phyloP scores from a whole-genome alignment of 768 basidiomycete species.

The Exsudoporus frostii region DNA sequence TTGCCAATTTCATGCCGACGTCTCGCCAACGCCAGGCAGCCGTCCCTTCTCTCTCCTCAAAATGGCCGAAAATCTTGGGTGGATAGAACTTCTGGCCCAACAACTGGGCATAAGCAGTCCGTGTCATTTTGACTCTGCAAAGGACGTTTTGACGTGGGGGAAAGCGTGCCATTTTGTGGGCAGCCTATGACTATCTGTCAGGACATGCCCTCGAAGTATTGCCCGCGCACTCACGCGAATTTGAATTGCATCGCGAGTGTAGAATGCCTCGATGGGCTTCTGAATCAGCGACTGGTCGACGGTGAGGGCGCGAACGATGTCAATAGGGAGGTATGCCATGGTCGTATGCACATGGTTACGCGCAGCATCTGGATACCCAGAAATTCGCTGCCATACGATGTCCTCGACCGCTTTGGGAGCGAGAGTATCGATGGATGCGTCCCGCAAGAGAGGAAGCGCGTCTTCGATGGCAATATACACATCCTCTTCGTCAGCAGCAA shows the following conservation, averaged over 20 bases:
- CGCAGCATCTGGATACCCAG: conserved; percentile 70
- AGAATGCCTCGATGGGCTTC: conserved; percentile 88
- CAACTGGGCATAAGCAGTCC: conserved; percentile 92
- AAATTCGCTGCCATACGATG: conserved; percentile 67
- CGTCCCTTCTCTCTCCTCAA: conserved; percentile 59
- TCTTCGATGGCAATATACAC: conserved; percentile 57
- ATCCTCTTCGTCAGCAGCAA: conserved; percentile 39
- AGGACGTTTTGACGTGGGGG: conserved; percentile 66
- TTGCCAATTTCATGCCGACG: conserved; percentile 89
- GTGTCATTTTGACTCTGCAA: conserved; percentile 70
- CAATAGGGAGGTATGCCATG: conserved; percentile 74
- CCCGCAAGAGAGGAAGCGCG: conserved; percentile 61
- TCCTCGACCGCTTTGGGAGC: conserved; percentile 62
- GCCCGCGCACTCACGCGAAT: conserved; percentile 61
- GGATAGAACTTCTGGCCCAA: conserved; percentile 89
- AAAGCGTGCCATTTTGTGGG: conserved; percentile 88
- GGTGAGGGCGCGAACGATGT: conserved; percentile 72
- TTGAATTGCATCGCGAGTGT: conserved; percentile 90
- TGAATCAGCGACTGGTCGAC: conserved; percentile 70
- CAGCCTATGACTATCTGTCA: conserved; percentile 51
- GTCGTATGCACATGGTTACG: conserved; percentile 71
- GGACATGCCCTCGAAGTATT: background rate
- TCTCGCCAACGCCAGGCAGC: conserved; percentile 77
- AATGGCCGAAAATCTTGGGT: conserved; percentile 82
- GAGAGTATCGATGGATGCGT: conserved; percentile 49